Base-by-base conservation (phyloP, 1,139 yeast species). In the Yamadazyma conglobata region DNA sequence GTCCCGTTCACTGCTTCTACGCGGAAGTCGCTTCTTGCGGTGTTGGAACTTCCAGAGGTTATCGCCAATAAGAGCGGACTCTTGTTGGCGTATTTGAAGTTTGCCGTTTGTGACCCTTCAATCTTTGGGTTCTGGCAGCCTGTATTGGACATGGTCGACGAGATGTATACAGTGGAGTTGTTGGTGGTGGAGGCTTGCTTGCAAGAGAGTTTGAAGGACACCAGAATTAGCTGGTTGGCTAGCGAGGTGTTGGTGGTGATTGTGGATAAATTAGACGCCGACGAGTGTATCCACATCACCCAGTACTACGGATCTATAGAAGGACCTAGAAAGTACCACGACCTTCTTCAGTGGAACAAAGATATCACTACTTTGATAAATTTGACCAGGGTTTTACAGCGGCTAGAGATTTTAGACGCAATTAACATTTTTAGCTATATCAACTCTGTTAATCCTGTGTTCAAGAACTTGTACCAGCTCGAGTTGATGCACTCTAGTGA, bases 381-480 rank as follows among this genome's bases (percentile, higher is more conserved):
- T 24, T 23, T 38, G 10, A 22, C 27, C n/a, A 29, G 28, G 15
- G 16, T 22, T 10, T 19, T 23, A 10, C 12, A 15, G 11, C 10
- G 9, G 8, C 9, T 28, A 10, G 31, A 26, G 15, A 3, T 15
- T 15, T 13, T 28, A 17, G 7, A 16, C 3, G 16, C 20, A n/a
- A 20, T 20, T 3, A 37, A 38, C 3, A 25, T 34, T 6, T 22
- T 47, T n/a, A 20, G 25, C 16, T 47, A 40, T 22, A 40, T 48
- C 6, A 28, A 40, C 23, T 17, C 33, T 4, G 11, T 23, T 7
- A 47, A 46, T 27, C 38, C 47, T 3, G 30, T 31, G 4, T 45
- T 49, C 13, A 42, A 33, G 16, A 44, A 47, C 19, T 22, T 44
- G n/a, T 43, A 40, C 16, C 47, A 40, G 14, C 30, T 46, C 11